Evolutionary conservation across 176 grass and related monocot species (phyloP), one percentile per base, ranked within the genome.

Genomic region (Tillandsia leiboldiana): DNA sequence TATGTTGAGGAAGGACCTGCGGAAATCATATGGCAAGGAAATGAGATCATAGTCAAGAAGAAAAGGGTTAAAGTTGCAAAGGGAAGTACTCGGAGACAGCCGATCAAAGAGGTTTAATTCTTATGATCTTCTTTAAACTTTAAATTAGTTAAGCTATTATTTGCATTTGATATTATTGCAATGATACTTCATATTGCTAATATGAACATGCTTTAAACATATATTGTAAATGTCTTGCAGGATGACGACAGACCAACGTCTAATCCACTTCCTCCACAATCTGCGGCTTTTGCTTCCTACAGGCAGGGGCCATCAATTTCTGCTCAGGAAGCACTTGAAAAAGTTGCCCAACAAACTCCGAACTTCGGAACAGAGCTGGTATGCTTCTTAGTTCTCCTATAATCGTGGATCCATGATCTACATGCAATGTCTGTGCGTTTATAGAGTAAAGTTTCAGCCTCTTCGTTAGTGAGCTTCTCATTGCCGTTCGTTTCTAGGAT

Each of bases 301-400:
- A 82, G 65, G 52, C 79, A 54, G 52, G 83, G 74, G 50, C 64
- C 85, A 88, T 73, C 88, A 70, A 68, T 80, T 54, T 87, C 90
- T 71, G 87, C 87, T 27, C 87, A 83, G 69, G 84, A 93, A 79
- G 72, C 75, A 70, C 89, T 93, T 50, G 86, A 99, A 26, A 93
- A 87, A 90, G 87, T 93, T 83, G 82, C 94, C 69, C 94, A 93
- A 75, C 78, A 99, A 73, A 92, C 77, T 79, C 94, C 94, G 58
- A 99, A 99, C 82, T 99, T 99, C 62, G 94, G 94, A 84, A 99
- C 94, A 53, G 94, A 99, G 77, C 94, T 90, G 84, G 94, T 78
- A 70, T 70, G 75, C 13, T 51, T 53, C 49, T 51, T 76, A 17
- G 49, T 77, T 74, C 33, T 69, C 49, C 47, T 70, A 72, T 53